phyloP scores from a whole-genome alignment of 2,329 filamentous ascomycete genomes.

The Fusarium sp. region DNA sequence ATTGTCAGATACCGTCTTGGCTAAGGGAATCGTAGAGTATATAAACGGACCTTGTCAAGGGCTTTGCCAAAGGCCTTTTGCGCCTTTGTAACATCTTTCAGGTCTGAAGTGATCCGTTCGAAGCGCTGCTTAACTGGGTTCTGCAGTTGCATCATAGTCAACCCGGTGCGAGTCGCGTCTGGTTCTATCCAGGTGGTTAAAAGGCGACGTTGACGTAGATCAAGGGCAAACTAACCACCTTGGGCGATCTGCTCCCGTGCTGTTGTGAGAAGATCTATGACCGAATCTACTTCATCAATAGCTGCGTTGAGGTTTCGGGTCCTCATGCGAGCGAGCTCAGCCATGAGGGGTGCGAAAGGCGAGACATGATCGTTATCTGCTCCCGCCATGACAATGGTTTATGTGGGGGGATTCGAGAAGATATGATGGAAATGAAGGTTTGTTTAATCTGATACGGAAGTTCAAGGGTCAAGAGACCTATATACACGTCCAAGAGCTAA shows the following conservation, averaged over 20 bases:
- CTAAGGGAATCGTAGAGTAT: background rate
- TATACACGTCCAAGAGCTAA: slow-evolving; percentile 8
- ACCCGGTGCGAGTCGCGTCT: slow-evolving; percentile 70
- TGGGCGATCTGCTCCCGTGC: slow-evolving; percentile 80
- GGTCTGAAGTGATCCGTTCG: slow-evolving; percentile 81
- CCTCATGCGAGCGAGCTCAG: slow-evolving; percentile 79
- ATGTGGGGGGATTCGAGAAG: slow-evolving; percentile 1
- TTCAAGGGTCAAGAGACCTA: background rate
- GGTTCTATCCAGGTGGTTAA: slow-evolving; percentile 47
- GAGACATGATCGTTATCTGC: slow-evolving; percentile 55
- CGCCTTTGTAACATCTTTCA: slow-evolving; percentile 85
- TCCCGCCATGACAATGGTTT: slow-evolving; percentile 50
- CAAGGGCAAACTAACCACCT: slow-evolving; percentile 59
- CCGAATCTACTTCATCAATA: slow-evolving; percentile 83
- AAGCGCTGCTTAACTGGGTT: slow-evolving; percentile 86
- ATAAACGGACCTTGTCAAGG: slow-evolving; percentile 76
- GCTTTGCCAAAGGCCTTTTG: slow-evolving; percentile 88
- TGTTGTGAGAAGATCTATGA: slow-evolving; percentile 80
- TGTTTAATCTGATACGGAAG: background rate
- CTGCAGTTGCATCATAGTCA: slow-evolving; percentile 86
- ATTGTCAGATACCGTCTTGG: slow-evolving; percentile 31
- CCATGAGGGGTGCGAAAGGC: slow-evolving; percentile 70
- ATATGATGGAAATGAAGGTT: background rate
- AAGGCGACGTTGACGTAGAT: background rate
- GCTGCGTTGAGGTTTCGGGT: slow-evolving; percentile 76